These are phyloP conservation scores for Isabelozyma rhagii DNA, from an alignment of 805 yeast genomes.

Conservation along the genomic window DNA sequence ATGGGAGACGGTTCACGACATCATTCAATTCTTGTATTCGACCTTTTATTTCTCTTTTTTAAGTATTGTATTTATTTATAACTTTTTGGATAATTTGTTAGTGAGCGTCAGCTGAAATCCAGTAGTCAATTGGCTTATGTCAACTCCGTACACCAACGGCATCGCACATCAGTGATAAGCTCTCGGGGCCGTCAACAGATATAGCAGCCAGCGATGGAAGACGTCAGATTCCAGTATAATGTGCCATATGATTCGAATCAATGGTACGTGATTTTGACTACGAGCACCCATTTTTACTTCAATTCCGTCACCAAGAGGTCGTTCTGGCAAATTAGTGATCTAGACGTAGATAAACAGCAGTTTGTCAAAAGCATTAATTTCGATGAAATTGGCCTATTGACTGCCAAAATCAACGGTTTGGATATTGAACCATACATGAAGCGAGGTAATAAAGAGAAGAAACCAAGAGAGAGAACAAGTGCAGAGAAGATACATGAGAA, in stretches of 20 bases:
- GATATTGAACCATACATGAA: not conserved
- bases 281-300: conserved; percentile 29
- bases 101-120: not conserved
- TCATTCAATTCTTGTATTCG: not conserved
- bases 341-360: conserved; percentile 15
- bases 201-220: not conserved
- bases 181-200: not conserved
- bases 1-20: not conserved
- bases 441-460: conserved; percentile 1
- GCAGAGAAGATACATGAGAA: conserved; percentile 1
- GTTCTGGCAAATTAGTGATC: conserved; percentile 33
- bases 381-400: conserved; percentile 25
- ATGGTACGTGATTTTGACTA: conserved; percentile 28
- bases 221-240: not conserved
- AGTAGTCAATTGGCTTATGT: not conserved
- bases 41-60: not conserved
- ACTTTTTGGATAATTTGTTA: not conserved
- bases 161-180: not conserved
- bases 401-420: conserved; percentile 24
- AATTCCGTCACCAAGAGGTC: conserved; percentile 15
- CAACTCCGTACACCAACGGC: not conserved
- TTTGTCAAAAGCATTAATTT: conserved; percentile 21
- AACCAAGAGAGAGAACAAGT: not conserved
- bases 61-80: not conserved
- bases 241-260: conserved; percentile 5